These are phyloP conservation scores for Aureobasidium lini DNA, from an alignment of 2,329 filamentous ascomycete species.

Conservation along the genomic window DNA sequence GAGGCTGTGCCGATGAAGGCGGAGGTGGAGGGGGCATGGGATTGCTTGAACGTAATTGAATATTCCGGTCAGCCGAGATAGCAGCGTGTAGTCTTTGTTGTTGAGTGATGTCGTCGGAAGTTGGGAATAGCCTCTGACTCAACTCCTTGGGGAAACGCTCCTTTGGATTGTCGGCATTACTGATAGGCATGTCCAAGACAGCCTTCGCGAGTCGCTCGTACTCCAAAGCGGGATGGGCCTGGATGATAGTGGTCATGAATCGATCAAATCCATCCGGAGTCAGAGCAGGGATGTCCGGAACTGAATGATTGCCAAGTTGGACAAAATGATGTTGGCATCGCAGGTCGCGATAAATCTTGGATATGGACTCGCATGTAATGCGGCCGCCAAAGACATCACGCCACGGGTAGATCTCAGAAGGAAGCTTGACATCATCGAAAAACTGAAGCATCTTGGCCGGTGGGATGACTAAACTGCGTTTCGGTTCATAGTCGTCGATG, in stretches of 20 bases:
- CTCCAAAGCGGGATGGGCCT: constrained; percentile 69
- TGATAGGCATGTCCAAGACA: constrained; percentile 64
- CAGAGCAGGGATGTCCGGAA: constrained; percentile 37
- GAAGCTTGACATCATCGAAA: constrained; percentile 59
- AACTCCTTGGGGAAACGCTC: constrained; percentile 75
- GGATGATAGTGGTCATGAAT: constrained; percentile 67
- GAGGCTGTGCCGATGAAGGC: constrained; percentile 2
- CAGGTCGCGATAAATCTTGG: constrained; percentile 40
- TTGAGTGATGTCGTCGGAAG: constrained; percentile 46
- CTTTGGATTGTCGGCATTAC: constrained; percentile 53
- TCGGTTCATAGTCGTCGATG: constrained; percentile 62
- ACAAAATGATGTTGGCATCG: constrained; percentile 43
- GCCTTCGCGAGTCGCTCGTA: constrained; percentile 61
- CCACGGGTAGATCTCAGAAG: constrained; percentile 62
- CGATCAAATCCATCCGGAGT: constrained; percentile 41
- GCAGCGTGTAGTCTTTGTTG: constrained; percentile 55
- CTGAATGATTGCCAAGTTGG: constrained; percentile 35
- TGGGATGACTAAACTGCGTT: constrained; percentile 61
- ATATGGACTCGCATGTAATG: constrained; percentile 33
- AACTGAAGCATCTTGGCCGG: constrained; percentile 69
- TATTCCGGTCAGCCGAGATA: constrained; percentile 46
- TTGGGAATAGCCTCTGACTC: constrained; percentile 64
- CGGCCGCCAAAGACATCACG: constrained; percentile 37
- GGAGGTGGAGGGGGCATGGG: constrained; percentile 29
- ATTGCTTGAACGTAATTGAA: constrained; percentile 35